Conservation (phyloP, 2,329 filamentous ascomycete genomes). For the Cercospora nicotianae region DNA sequence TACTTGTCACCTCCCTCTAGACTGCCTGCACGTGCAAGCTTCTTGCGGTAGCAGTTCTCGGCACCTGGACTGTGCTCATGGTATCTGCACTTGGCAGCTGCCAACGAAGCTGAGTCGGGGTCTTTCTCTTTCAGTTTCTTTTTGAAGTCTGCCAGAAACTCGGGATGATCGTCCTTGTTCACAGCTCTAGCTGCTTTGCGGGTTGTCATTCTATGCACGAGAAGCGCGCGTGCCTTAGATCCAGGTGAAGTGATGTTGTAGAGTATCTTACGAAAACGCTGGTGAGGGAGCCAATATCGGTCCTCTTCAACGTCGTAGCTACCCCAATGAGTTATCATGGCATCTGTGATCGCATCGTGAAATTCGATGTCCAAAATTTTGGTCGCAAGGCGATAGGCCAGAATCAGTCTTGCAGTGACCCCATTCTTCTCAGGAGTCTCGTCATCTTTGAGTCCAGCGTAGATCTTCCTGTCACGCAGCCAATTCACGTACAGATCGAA, state of each 20-base stretch:
- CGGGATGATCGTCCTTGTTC: neutral
- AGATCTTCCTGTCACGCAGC: neutral
- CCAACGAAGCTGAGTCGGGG: neutral
- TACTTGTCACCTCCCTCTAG: neutral
- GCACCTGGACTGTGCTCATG: neutral
- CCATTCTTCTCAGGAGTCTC: neutral
- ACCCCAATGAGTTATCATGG: neutral
- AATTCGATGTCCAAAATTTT: slow-evolving; percentile 19
- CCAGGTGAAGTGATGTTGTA: neutral
- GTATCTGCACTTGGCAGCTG: neutral
- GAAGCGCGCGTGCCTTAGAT: neutral
- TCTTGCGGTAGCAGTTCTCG: neutral
- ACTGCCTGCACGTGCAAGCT: neutral
- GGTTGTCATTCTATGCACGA: neutral
- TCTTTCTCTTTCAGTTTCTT: neutral
- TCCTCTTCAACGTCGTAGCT: neutral
- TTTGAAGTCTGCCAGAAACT: neutral
- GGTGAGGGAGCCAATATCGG: neutral
- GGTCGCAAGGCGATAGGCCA: slow-evolving; percentile 15
- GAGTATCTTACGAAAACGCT: neutral
- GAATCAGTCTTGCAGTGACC: neutral
- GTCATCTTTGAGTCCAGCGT: neutral
- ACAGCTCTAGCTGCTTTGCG: neutral
- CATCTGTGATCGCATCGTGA: slow-evolving; percentile 20
- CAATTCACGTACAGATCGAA: slow-evolving; percentile 14